phyloP scores from a whole-genome alignment of 768 basidiomycete species.

The Fibroporia radiculosa region DNA sequence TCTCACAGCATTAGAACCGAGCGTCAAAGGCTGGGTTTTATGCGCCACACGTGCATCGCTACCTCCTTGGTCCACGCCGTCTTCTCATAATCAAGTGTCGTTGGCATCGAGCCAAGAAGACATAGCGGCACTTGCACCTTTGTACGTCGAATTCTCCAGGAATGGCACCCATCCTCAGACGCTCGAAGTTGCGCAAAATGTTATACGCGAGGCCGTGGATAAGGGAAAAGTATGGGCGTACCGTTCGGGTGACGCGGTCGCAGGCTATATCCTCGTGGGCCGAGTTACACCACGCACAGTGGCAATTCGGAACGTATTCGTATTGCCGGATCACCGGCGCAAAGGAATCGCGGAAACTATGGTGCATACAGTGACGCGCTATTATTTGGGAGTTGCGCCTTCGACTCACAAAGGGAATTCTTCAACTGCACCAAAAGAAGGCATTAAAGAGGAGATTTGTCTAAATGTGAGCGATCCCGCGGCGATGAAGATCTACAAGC shows the following conservation, averaged over 20 bases:
- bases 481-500: conserved; percentile 2
- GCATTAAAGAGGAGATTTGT: background rate
- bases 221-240: background rate
- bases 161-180: background rate
- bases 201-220: background rate
- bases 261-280: background rate
- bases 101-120: background rate
- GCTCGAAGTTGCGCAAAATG: background rate
- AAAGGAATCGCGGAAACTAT: background rate
- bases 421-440: background rate
- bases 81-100: background rate
- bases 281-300: background rate
- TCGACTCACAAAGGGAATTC: no score
- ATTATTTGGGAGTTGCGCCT: background rate
- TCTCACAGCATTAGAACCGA: background rate
- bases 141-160: background rate
- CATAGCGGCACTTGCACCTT: background rate
- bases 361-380: background rate
- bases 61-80: background rate
- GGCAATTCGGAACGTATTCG: conserved; percentile 1
- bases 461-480: conserved; percentile 2
- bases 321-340: background rate
- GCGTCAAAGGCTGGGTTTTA: background rate
- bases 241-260: background rate
- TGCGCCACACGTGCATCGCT: background rate